These are phyloP conservation scores for Didymella pinodella DNA, from an alignment of 2,329 filamentous ascomycete genomes.

Conservation along the genomic window DNA sequence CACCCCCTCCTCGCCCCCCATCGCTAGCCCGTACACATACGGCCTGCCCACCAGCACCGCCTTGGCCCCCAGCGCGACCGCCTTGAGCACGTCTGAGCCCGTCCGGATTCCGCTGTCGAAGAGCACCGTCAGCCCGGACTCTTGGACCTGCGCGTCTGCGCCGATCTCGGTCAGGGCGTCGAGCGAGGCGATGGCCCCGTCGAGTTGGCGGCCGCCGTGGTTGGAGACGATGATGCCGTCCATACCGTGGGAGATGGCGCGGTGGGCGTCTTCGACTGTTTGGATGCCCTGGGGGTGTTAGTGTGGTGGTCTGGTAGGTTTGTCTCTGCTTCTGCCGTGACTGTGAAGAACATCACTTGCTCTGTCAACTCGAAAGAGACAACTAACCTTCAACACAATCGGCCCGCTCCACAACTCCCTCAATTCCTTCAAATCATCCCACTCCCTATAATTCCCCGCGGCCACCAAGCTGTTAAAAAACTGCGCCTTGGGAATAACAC, in stretches of 20 bases:
- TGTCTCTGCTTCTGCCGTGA: too few relatives aligned
- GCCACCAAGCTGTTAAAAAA: slow-evolving; percentile 49
- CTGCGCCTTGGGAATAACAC: slow-evolving; percentile 46
- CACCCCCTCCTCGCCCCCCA: slow-evolving; percentile 50
- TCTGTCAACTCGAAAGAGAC: too few relatives aligned
- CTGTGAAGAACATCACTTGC: too few relatives aligned
- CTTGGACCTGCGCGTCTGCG: slow-evolving; percentile 43
- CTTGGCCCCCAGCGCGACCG: slow-evolving; percentile 49
- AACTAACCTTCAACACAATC: slow-evolving; percentile 45
- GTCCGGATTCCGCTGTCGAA: slow-evolving; percentile 51
- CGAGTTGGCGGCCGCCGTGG: slow-evolving; percentile 49
- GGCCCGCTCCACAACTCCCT: slow-evolving; percentile 49
- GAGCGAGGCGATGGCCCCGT: slow-evolving; percentile 46
- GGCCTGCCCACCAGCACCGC: slow-evolving; percentile 48
- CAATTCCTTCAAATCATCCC: slow-evolving; percentile 46
- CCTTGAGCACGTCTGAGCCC: slow-evolving; percentile 49
- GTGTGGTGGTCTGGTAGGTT: neutral
- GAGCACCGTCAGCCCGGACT: slow-evolving; percentile 41
- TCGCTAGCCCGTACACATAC: slow-evolving; percentile 49
- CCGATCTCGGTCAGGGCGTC: slow-evolving; percentile 50
- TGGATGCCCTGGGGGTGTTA: slow-evolving; percentile 41
- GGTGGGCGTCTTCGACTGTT: slow-evolving; percentile 48
- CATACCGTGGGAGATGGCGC: slow-evolving; percentile 46
- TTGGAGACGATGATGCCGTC: slow-evolving; percentile 52
- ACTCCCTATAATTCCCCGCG: slow-evolving; percentile 47